Conservation (phyloP, 345 rosid genomes). For the Eucalyptus microcorys region DNA sequence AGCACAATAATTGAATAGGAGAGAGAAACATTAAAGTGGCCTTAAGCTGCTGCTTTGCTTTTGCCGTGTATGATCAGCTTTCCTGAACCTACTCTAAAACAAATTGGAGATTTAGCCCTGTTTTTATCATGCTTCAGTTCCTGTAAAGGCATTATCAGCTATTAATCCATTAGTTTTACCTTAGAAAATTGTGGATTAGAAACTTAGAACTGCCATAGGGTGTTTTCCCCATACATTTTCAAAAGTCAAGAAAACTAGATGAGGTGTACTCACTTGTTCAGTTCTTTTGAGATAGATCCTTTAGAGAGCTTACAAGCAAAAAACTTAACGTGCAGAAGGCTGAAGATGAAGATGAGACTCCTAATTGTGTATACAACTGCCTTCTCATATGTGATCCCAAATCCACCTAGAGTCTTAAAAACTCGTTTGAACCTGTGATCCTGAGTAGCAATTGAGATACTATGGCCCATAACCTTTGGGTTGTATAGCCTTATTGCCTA, state of each 20-base stretch:
- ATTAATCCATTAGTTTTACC: neutral
- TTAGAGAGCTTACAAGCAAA: neutral
- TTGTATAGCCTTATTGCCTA: neutral
- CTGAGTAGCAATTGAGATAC: neutral
- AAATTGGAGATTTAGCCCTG: accelerated
- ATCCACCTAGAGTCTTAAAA: neutral
- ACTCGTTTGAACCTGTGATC: neutral
- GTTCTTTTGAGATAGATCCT: neutral
- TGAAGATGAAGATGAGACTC: neutral
- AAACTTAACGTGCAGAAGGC: neutral
- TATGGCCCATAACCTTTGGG: neutral
- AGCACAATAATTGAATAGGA: neutral
- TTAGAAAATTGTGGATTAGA: neutral
- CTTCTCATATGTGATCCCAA: neutral
- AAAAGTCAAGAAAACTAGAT: neutral
- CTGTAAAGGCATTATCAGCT: neutral
- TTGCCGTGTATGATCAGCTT: neutral
- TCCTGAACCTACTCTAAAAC: neutral
- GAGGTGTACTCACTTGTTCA: neutral
- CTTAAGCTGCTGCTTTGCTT: neutral
- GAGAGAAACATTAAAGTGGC: neutral
- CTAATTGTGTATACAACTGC: neutral
- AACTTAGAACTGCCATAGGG: neutral
- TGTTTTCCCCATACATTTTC: neutral
- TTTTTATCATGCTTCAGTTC: neutral